Evolutionary conservation across 768 basidiomycete species (phyloP).

Genomic region (Boletellus ananas): DNA sequence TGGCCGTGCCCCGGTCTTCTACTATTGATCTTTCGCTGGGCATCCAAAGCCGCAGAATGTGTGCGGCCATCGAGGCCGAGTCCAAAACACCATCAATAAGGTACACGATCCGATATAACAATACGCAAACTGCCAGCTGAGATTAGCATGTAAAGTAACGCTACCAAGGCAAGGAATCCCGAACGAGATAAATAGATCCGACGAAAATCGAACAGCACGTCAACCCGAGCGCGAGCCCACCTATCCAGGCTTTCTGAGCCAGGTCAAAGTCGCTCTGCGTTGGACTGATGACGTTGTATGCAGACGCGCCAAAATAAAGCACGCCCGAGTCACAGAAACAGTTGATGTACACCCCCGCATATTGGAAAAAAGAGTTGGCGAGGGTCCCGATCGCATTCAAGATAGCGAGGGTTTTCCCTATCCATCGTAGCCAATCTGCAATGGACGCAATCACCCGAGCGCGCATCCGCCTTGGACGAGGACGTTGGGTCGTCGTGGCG

Average conservation of each 20-base stretch:
- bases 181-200: slow-evolving; percentile 26
- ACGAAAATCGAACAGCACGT: slow-evolving; percentile 24
- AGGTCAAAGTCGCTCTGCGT: slow-evolving; percentile 15
- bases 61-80: too few relatives aligned
- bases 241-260: slow-evolving; percentile 35
- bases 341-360: slow-evolving; percentile 20
- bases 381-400: slow-evolving; percentile 27
- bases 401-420: slow-evolving; percentile 27
- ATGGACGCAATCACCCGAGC: not conserved
- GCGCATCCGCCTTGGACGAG: not conserved
- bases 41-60: too few relatives aligned
- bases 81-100: too few relatives aligned
- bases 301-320: slow-evolving; percentile 11
- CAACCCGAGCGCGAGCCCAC: slow-evolving; percentile 32
- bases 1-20: too few relatives aligned
- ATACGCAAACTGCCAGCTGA: not conserved
- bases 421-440: slow-evolving; percentile 23
- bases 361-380: slow-evolving; percentile 29
- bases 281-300: slow-evolving; percentile 30
- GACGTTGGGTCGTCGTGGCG: not conserved
- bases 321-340: slow-evolving; percentile 33
- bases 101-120: too few relatives aligned
- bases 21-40: too few relatives aligned
- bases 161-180: slow-evolving; percentile 14
- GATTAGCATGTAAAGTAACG: too few relatives aligned